Evolutionary conservation across 208 protist species (phyloP).

Genomic region (Trypanosoma theileri): DNA sequence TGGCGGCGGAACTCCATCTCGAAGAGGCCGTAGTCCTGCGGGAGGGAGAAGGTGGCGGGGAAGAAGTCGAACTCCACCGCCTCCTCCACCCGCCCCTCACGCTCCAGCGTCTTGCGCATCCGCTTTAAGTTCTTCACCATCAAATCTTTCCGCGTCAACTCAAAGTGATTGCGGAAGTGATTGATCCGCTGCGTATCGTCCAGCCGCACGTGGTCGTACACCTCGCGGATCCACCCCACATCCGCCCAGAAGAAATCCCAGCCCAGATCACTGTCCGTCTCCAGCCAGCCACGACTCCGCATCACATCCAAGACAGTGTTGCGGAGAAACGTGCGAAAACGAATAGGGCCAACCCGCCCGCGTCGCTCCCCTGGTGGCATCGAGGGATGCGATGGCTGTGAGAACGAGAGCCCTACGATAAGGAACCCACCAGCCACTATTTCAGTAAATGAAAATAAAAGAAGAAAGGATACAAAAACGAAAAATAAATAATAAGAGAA

Average conservation of each 20-base stretch:
- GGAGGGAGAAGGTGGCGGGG: slow-evolving; percentile 93
- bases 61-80: slow-evolving; percentile 93
- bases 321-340: slow-evolving; percentile 84
- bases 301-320: slow-evolving; percentile 92
- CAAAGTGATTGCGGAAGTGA: slow-evolving; percentile 97
- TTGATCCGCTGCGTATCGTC: slow-evolving; percentile 90
- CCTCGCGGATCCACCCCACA: slow-evolving; percentile 91
- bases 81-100: slow-evolving; percentile 82
- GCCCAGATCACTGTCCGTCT: slow-evolving; percentile 89
- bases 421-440: too few relatives aligned
- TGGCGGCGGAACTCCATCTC: slow-evolving; percentile 94
- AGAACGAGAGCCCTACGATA: too few relatives aligned
- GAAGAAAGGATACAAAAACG: neutral
- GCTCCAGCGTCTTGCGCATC: slow-evolving; percentile 85
- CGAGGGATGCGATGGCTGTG: too few relatives aligned
- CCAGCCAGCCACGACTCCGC: slow-evolving; percentile 90
- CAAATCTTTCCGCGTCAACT: slow-evolving; percentile 95
- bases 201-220: slow-evolving; percentile 87
- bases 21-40: slow-evolving; percentile 94
- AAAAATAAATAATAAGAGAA: slow-evolving; percentile 5
- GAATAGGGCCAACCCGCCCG: slow-evolving; percentile 56
- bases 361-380: slow-evolving; percentile 36
- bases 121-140: slow-evolving; percentile 96
- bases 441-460: slow-evolving; percentile 16
- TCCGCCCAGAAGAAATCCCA: slow-evolving; percentile 95